Evolutionary conservation across 257 asterid genomes (phyloP), one percentile per base, ranked within the genome.

Genomic region (Parsonsia alboflavescens): DNA sequence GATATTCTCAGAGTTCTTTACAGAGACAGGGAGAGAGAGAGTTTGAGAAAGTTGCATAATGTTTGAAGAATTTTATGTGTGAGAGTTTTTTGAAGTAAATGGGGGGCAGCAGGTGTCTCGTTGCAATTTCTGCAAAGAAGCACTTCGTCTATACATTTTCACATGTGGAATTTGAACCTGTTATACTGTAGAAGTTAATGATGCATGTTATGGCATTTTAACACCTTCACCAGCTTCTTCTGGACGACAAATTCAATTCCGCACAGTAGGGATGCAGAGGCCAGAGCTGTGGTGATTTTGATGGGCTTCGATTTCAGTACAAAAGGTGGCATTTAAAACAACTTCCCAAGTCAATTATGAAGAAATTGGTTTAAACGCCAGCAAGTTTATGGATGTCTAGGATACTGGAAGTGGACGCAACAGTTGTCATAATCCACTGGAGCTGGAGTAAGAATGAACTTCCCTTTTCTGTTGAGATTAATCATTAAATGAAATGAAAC

Each of bases 21-120:
- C 62, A 21, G 45, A 22, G 17, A 3, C 15, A 68, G n/a, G n/a
- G n/a, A 36, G 62, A 78, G 75, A 76, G 67, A 9, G 7, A 5
- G 0, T n/a, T n/a, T n/a, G 59, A 53, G 59, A 53, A 52, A 53
- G 53, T 70, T 70, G 26, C 73, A 81, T 62, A 78, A 57, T 42
- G 72, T 65, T 46, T 68, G 80, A 70, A 39, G 70, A 33, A 62
- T 59, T 73, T 71, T 81, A 33, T 81, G 77, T 74, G 39, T 74
- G 72, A 56, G 68, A 72, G 30, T 42, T 58, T 36, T 76, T 77
- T 50, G 52, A 80, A 66, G 42, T 72, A 24, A n/a, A 72, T 72
- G 80, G 57, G 57, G 72, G 52, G 54, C 52, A 28, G 46, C 52
- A 28, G 15, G 46, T 49, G 54, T 57, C 69, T 64, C 52, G 41